Base-by-base conservation (phyloP, 257 asterid species). In the Ehretia macrophylla region DNA sequence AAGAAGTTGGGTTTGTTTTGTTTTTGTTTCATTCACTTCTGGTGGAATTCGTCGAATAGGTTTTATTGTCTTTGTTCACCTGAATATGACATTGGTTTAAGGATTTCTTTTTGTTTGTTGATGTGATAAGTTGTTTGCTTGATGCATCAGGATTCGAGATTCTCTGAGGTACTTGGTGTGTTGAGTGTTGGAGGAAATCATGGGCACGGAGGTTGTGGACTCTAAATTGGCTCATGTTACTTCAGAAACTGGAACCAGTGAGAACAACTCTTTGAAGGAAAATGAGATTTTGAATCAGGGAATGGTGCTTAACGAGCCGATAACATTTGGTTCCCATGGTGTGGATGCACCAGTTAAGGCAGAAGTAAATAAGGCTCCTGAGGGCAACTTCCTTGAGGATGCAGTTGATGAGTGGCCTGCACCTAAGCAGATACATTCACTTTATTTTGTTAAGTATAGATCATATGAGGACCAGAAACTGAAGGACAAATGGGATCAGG, bases 361-460 rank as follows among this genome's bases (percentile, higher is more conserved):
- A 22, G 94, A 81, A 37, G 65, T 8, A 23, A 62, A 61, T 60
- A 72, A 71, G 23, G 79, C 54, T 49, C 42, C 82, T 0, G 85
- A 77, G 32, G 62, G 70, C 73, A 66, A 65, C 79, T 61, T 79
- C 72, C 94, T 83, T 0, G 82, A 77, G 83, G 83, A 89, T 74
- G 97, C 81, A n/a, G 97, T 73, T 68, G 95, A 89, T 52, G 95
- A 86, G 54, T 89, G 97, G 95, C 95, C 97, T 11, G 94, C 77
- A 64, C 88, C 91, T 52, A 60, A 73, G 42, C 83, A 82, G 71
- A 68, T 83, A 39, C 87, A 86, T 75, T 70, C 84, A 1, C 80
- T 80, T 68, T 84, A 69, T 64, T 40, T 82, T 51, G 79, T 78
- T 4, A 82, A 42, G 12, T 10, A 42, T 10, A 42, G 47, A 42